A percentile compares a stretch with the other conserved stretches of the same genome.
Conservation (phyloP, 441 rosid species). For the Euphorbia corollata region DNA sequence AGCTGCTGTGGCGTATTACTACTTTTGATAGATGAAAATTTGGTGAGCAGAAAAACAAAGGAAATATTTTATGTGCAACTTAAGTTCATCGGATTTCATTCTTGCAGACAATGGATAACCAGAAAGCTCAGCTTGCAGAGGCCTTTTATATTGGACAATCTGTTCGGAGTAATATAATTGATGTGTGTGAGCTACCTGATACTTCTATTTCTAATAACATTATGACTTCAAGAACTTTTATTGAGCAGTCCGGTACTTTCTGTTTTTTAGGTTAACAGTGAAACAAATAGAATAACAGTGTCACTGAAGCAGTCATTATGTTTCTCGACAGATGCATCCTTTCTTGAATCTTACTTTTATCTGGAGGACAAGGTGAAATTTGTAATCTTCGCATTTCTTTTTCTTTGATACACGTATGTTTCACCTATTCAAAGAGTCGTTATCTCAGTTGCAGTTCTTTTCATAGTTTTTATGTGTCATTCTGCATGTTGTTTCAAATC, state of each 20-base stretch:
- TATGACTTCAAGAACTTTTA: slow-evolving; percentile 17
- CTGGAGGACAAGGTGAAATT: slow-evolving; percentile 68
- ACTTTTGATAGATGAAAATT: neutral
- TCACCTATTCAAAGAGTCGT: too few relatives aligned
- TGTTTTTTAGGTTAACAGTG: slow-evolving; percentile 58
- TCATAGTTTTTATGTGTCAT: neutral
- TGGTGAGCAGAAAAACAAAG: neutral
- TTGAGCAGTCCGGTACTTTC: slow-evolving; percentile 12
- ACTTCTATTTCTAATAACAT: slow-evolving; percentile 14
- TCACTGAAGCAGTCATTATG: slow-evolving; percentile 88
- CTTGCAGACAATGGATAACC: slow-evolving; percentile 67
- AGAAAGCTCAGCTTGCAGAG: slow-evolving; percentile 53
- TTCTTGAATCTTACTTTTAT: slow-evolving; percentile 64
- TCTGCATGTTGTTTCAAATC: neutral
- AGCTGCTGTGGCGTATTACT: neutral
- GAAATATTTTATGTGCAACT: slow-evolving; percentile 10
- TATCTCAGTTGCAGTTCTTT: neutral
- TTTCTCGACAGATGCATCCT: slow-evolving; percentile 74
- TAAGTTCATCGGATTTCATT: slow-evolving; percentile 1
- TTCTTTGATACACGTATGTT: too few relatives aligned
- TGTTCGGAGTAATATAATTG: slow-evolving; percentile 73
- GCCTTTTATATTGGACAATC: slow-evolving; percentile 87
- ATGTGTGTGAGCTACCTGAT: slow-evolving; percentile 49
- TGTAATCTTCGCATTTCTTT: neutral
- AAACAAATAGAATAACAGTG: slow-evolving; percentile 62